Base-by-base conservation (phyloP, 495 filamentous ascomycete genomes). In the Lophiostoma macrostomum region DNA sequence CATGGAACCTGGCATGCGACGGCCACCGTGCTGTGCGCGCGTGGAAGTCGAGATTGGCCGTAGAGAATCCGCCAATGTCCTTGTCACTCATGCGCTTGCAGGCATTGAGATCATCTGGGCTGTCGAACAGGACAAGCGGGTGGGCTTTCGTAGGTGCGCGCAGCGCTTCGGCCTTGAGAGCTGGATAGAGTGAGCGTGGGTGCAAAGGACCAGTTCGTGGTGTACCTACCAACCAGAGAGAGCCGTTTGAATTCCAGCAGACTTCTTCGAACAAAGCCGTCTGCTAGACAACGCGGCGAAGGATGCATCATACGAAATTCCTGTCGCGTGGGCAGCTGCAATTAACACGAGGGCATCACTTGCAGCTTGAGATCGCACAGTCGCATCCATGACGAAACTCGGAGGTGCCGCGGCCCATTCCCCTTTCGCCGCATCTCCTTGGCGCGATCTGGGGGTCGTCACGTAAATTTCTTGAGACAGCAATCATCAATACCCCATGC, bases 1-100 rank as follows among this genome's bases (percentile, higher is more conserved):
- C 93, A 71, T 91, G 82, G 73, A 96, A 98, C 48, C 82, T 78
- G 4, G 80, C 82, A 60, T 86, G 81, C 36, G 78, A 79, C 57
- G 73, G 75, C 63, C 66, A 70, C 30, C 70, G 67, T 5, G 71
- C 53, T 27, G 62, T 47, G 8, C 72, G 64, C 11, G 72, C 76
- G 16, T 87, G 73, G 67, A 80, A 87, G 62, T 90, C 84, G 42
- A 98, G 75, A 37, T 76, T 67, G 14, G 82, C 82, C 19, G 76
- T 80, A 38, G 90, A 94, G 73, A 78, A 88, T 37, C 91, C 93
- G 54, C 91, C 93, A 6, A 95, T 85, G 60, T 91, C 87, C 29
- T 72, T 74, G 66, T 98, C 93, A 65, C 80, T 85, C 81, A 97
- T 90, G 45, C 84, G 74, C 65, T 91, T 95, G 76, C 86, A 91